These are phyloP conservation scores for Meripilus lineatus DNA, from an alignment of 1,284 basidiomycete genomes.

Conservation along the genomic window DNA sequence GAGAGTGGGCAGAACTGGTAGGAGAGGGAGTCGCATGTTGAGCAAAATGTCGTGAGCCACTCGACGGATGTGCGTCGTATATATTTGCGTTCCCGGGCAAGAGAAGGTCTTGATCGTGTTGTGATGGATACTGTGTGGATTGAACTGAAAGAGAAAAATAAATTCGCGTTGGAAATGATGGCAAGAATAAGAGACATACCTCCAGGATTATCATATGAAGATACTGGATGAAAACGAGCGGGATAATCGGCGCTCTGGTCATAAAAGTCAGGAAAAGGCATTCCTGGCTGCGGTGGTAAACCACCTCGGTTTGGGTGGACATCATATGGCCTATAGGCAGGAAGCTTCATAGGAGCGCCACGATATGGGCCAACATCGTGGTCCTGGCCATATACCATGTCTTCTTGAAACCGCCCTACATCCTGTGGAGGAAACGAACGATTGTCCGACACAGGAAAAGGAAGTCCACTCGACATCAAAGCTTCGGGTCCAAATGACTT, in stretches of 20 bases:
- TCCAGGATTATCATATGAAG: not conserved
- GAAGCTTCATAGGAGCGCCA: not conserved
- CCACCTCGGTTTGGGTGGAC: not conserved
- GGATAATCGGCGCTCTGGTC: not conserved
- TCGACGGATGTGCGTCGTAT: no score
- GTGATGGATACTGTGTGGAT: no score
- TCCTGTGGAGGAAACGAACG: not conserved
- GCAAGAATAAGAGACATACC: conserved; percentile 1
- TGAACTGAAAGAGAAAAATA: no score
- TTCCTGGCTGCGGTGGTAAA: not conserved
- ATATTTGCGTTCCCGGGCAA: no score
- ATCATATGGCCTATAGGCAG: not conserved
- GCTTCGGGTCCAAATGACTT: conserved; percentile 4
- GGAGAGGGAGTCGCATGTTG: conserved; percentile 1
- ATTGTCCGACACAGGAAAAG: conserved; percentile 4
- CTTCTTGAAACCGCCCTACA: not conserved
- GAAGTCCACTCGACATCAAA: conserved; percentile 5
- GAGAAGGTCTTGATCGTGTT: no score
- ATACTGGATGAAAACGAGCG: not conserved
- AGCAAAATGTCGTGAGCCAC: not conserved
- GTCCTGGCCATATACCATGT: not conserved
- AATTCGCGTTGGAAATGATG: no score
- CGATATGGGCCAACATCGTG: not conserved
- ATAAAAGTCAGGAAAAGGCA: not conserved
- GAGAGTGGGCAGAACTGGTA: not conserved